Evolutionary conservation across 2,329 filamentous ascomycete genomes (phyloP), one percentile per base, ranked within the genome.

Genomic region (Huntiella decipiens): DNA sequence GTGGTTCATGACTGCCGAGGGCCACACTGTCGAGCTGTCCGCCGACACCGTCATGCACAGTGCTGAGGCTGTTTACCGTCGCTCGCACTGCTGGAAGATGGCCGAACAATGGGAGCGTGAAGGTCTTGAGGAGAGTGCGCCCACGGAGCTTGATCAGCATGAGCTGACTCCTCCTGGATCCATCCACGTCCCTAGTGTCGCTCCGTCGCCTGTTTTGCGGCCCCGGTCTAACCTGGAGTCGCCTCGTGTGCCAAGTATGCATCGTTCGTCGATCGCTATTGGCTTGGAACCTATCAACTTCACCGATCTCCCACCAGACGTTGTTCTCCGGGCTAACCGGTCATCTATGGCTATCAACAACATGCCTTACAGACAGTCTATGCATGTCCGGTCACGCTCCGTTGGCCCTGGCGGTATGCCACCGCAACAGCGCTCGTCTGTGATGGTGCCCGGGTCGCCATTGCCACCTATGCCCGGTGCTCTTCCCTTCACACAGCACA

Each of bases 1-100:
- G 55, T 84, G 80, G 80, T 84, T 82, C 59, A 74, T 80, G 52
- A 74, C 82, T 4, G 77, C 81, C 2, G 83, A 80, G 13, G 68
- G 70, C 31, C 53, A 57, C 16, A 50, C 45, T 5, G 73, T 76
- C 22, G 70, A 77, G 59, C 63, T 77, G 15, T 74, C 71, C 1
- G 63, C 71, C 45, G 73, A 77, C 54, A 68, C 72, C 4, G 68
- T 77, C 51, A 65, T 74, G 56, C 74, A 74, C 56, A 74, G 71
- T 50, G 70, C 74, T 43, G 72, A 76, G 55, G 72, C 71, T 11
- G 74, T 69, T 13, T 74, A 74, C 54, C 68, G 71, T 52, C 68
- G 72, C 44, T 70, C 66, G 45, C 68, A 73, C 59, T 73, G 69
- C 56, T 73, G 69, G 69, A 58, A 68, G 31, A 67, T 66, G 2